Base-by-base conservation (phyloP, 176 grass and related monocot species). In the Hordeum vulgare region DNA sequence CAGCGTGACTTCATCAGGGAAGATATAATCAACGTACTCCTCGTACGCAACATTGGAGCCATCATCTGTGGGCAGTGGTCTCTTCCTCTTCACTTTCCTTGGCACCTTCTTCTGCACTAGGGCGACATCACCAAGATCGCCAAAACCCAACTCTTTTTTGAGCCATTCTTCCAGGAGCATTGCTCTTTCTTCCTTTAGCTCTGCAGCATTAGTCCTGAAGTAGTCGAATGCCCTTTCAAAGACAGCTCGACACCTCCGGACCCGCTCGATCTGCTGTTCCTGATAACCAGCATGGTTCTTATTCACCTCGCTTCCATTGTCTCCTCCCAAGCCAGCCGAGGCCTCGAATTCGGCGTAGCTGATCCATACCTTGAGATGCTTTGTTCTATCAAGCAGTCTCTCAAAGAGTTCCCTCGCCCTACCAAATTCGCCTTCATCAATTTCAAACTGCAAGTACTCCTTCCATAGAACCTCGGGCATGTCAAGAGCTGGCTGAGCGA, bases 121-220 rank as follows among this genome's bases (percentile, higher is more conserved):
- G 63, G 81, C 91, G 45, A 93, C 81, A 81, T 89, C 92, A 7
- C 92, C 90, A 42, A 86, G 59, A 77, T 79, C 80, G 44, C 81
- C 88, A 76, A 93, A 92, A 74, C 78, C 74, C 63, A 78, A 86
- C 69, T 97, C 95, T 74, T 84, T 84, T 49, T 89, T 91, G 26
- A 98, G 69, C 96, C 93, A 98, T 58, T 98, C 96, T 78, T 98
- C 96, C 71, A 98, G 85, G 41, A 98, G 89, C 93, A 98, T 98
- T 24, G 89, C 91, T 80, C 96, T 95, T 85, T 98, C 96, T 83
- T 95, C 96, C 89, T 95, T 95, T 39, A 95, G 82, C 42, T 98
- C 93, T 45, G 93, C 83, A 31, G 89, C 93, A 75, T 71, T 88
- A 24, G 85, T 92, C 81, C 93, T 90, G 18, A 90, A 94, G 79